phyloP scores from a whole-genome alignment of 352 stramenopile species.

The Aphanomyces stellatus region DNA sequence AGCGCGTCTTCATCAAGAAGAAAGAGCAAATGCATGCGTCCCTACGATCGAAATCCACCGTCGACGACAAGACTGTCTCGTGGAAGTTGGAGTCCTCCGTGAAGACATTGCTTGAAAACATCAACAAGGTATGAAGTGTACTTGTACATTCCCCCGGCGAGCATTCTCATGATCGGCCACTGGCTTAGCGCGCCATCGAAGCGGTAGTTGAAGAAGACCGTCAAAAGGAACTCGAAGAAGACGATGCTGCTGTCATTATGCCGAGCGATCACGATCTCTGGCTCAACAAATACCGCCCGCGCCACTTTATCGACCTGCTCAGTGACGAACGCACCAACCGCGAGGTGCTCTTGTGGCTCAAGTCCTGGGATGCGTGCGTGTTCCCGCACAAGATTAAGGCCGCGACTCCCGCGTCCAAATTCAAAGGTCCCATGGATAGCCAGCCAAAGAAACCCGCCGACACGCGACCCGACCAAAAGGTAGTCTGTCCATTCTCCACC shows the following conservation, averaged over 20 bases:
- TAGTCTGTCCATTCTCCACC: background rate
- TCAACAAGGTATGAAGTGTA: conserved; percentile 23
- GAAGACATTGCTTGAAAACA: conserved; percentile 19
- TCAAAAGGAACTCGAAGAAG: conserved; percentile 19
- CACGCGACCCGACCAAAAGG: conserved; percentile 21
- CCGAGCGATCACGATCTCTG: conserved; percentile 63
- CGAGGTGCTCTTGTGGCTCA: conserved; percentile 92
- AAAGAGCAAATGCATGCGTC: conserved; percentile 44
- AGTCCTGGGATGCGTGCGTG: conserved; percentile 94
- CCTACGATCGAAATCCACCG: conserved; percentile 40
- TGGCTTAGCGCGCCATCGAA: conserved; percentile 64
- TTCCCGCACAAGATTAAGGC: conserved; percentile 71
- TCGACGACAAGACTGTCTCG: background rate
- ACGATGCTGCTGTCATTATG: background rate
- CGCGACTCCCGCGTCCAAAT: conserved; percentile 16
- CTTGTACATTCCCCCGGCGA: too few species aligned
- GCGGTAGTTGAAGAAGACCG: conserved; percentile 32
- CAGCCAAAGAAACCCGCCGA: conserved; percentile 2
- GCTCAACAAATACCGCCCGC: conserved; percentile 96
- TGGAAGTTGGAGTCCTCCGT: conserved; percentile 20
- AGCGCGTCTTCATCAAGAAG: conserved; percentile 23
- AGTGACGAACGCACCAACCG: conserved; percentile 96
- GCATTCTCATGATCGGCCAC: background rate
- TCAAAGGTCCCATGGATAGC: conserved; percentile 13
- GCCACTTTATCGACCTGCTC: conserved; percentile 91